These are phyloP conservation scores for Blepharisma undulans DNA, from an alignment of 169 alveolate species.

Conservation along the genomic window DNA sequence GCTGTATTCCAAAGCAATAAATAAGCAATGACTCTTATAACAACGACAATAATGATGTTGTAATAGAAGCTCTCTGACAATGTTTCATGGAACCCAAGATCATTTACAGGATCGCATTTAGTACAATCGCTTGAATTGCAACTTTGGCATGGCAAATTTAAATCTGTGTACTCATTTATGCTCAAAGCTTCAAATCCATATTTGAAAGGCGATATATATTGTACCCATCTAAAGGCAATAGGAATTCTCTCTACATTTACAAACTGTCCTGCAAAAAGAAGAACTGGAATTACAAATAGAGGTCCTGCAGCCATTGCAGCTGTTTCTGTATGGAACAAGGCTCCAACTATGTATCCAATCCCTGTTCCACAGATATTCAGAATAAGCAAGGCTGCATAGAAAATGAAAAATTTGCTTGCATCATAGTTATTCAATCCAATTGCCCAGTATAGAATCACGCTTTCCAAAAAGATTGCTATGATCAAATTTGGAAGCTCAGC, in stretches of 20 bases:
- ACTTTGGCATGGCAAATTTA: neutral
- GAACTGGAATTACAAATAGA: constrained; percentile 44
- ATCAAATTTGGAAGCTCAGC: constrained; percentile 41
- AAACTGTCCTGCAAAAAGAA: constrained; percentile 60
- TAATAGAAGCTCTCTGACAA: neutral
- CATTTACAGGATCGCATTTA: constrained; percentile 1
- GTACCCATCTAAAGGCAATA: constrained; percentile 50
- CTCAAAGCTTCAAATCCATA: constrained; percentile 56
- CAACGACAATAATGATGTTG: neutral
- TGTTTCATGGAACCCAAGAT: neutral
- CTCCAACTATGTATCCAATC: neutral
- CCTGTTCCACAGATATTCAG: neutral
- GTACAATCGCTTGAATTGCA: neutral
- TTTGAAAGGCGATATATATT: constrained; percentile 66
- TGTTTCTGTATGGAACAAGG: neutral
- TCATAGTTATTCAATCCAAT: neutral
- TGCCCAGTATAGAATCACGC: constrained; percentile 24
- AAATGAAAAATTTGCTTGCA: neutral
- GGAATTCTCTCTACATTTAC: constrained; percentile 43
- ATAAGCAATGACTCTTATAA: neutral
- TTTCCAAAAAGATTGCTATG: constrained; percentile 25
- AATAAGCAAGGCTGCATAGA: neutral
- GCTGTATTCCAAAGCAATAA: neutral
- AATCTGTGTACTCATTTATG: constrained; percentile 50
- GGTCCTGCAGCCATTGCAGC: constrained; percentile 50